Evolutionary conservation across 2,329 filamentous ascomycete genomes (phyloP), one percentile per base, ranked within the genome.

Genomic region (Huntiella bhutanensis): DNA sequence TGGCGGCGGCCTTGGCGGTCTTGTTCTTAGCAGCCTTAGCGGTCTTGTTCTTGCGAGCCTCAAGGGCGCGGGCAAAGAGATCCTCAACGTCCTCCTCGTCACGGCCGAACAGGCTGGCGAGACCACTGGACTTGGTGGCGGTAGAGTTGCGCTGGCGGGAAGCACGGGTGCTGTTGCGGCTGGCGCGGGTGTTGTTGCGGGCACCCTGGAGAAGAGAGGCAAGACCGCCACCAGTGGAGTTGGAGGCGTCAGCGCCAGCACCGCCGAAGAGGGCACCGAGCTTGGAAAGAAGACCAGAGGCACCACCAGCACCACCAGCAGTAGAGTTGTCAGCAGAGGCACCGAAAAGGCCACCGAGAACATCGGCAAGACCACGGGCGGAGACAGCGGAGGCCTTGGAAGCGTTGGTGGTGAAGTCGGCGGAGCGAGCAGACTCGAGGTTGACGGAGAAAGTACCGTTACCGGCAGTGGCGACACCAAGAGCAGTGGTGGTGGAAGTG

Each of bases 361-460:
- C 11, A 17, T 41, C 37, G 5, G 13, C 1, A 15, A 49, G 40
- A 13, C n/a, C 12, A 15, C 33, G 40, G 22, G 39, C 40, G 8
- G 28, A 46, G 37, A 49, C 32, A 39, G 43, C 48, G 11, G 33
- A 5, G 17, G 53, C 53, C 33, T 54, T 52, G 19, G 50, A 50
- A 11, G 52, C 51, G 51, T 52, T 53, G 4, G 53, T 38, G 6
- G 22, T 49, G 39, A 54, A 55, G 41, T 53, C 48, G 32, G 51
- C 46, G 16, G 45, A 53, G 42, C 53, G 52, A 11, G 53, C 53
- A 13, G 37, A 49, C n/a, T 45, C 45, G 8, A 52, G 44, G 43
- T 52, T 49, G 7, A 51, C 49, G 4, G 51, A 52, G 37, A 53
- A 55, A 32, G 53, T 53, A 17, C 53, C 53, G 28, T 54, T 54